Conservation (phyloP, 148 eudicot species). For the Dysphania ambrosioides region DNA sequence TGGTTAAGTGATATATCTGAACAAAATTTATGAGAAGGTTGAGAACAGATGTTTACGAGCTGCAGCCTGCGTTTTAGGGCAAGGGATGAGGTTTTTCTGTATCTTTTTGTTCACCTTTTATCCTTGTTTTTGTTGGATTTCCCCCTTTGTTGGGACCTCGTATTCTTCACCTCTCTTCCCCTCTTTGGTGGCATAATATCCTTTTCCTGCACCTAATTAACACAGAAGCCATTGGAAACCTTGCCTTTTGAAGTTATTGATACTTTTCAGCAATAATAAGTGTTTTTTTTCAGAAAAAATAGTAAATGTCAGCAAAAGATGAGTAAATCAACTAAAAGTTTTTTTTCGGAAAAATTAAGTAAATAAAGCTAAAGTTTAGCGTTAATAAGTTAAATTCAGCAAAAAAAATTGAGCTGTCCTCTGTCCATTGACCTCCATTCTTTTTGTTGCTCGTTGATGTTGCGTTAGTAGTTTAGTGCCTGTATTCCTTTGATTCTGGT, state of each 20-base stretch:
- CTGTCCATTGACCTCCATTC: no score
- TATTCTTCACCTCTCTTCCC: not conserved
- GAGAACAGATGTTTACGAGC: not conserved
- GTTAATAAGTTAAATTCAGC: no score
- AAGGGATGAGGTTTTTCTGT: not conserved
- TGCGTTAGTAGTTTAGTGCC: no score
- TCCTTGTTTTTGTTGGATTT: not conserved
- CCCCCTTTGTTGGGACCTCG: not conserved
- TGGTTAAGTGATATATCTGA: not conserved
- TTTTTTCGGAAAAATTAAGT: no score
- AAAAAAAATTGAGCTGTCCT: no score
- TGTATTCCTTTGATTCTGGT: not conserved
- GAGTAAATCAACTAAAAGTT: no score
- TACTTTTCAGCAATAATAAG: no score
- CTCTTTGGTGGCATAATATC: not conserved
- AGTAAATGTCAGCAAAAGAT: no score
- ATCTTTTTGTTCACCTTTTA: not conserved
- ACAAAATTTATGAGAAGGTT: no score
- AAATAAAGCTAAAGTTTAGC: no score
- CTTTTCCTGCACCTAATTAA: not conserved
- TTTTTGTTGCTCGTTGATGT: no score
- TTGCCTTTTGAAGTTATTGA: not conserved
- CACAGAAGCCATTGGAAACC: not conserved
- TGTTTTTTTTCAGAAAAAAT: no score
- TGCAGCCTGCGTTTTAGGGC: not conserved